Evolutionary conservation across 202 grass and related monocot species (phyloP).

Genomic region (Schoenoplectus tabernaemontani): DNA sequence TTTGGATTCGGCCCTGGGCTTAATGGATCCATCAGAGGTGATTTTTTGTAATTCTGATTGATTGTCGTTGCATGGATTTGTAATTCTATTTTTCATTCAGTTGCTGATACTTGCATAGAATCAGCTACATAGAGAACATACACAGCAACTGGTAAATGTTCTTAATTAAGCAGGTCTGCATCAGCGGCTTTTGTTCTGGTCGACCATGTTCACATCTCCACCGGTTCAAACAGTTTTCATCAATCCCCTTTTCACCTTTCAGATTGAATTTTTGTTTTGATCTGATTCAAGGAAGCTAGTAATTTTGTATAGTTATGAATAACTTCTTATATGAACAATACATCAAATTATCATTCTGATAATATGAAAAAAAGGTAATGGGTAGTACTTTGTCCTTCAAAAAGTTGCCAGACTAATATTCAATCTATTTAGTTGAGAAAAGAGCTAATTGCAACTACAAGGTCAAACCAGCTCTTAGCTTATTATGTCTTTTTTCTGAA

Average conservation of each 20-base stretch:
- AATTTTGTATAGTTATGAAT: background rate
- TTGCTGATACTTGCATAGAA: background rate
- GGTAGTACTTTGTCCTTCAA: background rate
- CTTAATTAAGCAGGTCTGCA: no score
- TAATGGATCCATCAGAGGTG: constrained; percentile 29
- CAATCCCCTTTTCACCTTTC: background rate
- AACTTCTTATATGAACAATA: background rate
- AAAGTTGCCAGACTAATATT: background rate
- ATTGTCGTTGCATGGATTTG: background rate
- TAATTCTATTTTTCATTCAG: no score
- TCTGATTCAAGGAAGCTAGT: background rate
- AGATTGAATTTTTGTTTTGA: background rate
- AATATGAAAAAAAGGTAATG: no score
- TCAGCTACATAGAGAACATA: background rate
- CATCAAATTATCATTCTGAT: background rate
- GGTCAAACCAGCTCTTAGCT: background rate
- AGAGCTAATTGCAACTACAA: background rate
- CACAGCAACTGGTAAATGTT: background rate
- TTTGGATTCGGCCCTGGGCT: constrained; percentile 12
- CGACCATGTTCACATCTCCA: background rate
- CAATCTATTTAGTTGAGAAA: background rate
- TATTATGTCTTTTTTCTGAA: background rate
- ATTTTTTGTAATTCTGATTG: background rate
- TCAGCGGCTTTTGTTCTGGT: background rate
- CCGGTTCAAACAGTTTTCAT: background rate